Evolutionary conservation across 345 rosid species (phyloP).

Genomic region (Fremontodendron californicum): DNA sequence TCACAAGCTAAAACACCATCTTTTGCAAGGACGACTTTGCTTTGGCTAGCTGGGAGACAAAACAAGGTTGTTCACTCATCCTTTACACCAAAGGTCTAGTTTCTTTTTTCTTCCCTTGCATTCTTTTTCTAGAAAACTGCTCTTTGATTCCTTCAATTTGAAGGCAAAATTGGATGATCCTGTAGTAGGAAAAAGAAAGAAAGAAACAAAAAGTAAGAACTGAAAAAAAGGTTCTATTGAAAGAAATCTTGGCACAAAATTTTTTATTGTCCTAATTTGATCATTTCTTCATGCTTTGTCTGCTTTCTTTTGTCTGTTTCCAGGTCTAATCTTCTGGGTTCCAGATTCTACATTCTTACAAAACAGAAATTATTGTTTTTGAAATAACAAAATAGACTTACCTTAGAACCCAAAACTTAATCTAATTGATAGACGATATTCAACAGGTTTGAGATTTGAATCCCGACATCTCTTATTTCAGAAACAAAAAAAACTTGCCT

Average conservation of each 20-base stretch:
- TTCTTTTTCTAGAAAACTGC: neutral
- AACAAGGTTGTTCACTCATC: conserved; percentile 90
- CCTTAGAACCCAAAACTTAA: no score
- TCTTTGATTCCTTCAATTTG: conserved; percentile 5
- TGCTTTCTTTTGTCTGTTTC: neutral
- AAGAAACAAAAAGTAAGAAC: no score
- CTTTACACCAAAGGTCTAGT: conserved; percentile 44
- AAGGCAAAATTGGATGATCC: conserved; percentile 20
- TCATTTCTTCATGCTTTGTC: neutral
- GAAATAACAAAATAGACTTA: neutral
- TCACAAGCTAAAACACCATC: conserved; percentile 67
- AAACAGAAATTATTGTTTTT: neutral
- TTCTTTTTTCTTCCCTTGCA: neutral
- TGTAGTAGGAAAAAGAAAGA: conserved; percentile 10
- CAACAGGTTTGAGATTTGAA: no score
- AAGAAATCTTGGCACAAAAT: neutral
- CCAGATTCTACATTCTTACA: neutral
- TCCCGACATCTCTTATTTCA: no score
- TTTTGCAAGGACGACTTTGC: conserved; percentile 86
- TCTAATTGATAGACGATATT: no score
- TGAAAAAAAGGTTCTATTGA: neutral
- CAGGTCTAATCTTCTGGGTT: neutral
- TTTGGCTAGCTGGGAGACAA: conserved; percentile 84
- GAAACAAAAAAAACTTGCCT: no score
- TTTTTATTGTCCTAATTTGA: neutral